Percentiles rank a stretch among this genome's conserved stretches.
Conservation (phyloP, 495 filamentous ascomycete genomes). For the Thozetella sp. region DNA sequence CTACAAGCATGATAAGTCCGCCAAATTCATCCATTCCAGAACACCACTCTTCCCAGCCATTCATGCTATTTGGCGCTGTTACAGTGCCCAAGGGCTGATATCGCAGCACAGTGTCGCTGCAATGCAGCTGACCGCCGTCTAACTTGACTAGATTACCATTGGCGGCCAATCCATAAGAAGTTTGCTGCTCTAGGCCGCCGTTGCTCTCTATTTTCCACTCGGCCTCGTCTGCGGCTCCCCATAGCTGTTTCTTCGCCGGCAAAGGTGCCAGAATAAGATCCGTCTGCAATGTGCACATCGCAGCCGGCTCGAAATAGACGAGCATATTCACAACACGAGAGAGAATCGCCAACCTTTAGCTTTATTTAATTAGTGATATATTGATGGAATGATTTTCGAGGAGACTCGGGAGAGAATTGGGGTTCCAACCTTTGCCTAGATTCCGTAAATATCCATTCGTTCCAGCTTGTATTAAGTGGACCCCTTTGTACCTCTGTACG, state of each 20-base stretch:
- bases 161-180: conserved; percentile 33
- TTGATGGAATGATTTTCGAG: too few relatives aligned
- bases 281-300: conserved; percentile 34
- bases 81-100: conserved; percentile 12
- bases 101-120: neutral
- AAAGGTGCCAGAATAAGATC: conserved; percentile 44
- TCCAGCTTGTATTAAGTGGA: conserved; percentile 28
- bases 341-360: conserved; percentile 33
- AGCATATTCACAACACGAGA: conserved; percentile 46
- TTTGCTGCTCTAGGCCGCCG: conserved; percentile 17
- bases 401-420: too few relatives aligned
- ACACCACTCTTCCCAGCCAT: conserved; percentile 45
- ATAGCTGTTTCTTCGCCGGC: conserved; percentile 47
- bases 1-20: neutral
- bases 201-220: conserved; percentile 33
- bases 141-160: conserved; percentile 32
- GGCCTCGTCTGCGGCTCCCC: conserved; percentile 42
- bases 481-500: conserved; percentile 9
- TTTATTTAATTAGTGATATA: too few relatives aligned
- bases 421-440: conserved; percentile 31
- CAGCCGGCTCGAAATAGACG: conserved; percentile 43
- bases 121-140: neutral
- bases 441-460: conserved; percentile 48
- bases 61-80: conserved; percentile 9
- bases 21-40: conserved; percentile 38